These are phyloP conservation scores for Phialophora tarda DNA, from an alignment of 2,329 filamentous ascomycete genomes.

Conservation along the genomic window DNA sequence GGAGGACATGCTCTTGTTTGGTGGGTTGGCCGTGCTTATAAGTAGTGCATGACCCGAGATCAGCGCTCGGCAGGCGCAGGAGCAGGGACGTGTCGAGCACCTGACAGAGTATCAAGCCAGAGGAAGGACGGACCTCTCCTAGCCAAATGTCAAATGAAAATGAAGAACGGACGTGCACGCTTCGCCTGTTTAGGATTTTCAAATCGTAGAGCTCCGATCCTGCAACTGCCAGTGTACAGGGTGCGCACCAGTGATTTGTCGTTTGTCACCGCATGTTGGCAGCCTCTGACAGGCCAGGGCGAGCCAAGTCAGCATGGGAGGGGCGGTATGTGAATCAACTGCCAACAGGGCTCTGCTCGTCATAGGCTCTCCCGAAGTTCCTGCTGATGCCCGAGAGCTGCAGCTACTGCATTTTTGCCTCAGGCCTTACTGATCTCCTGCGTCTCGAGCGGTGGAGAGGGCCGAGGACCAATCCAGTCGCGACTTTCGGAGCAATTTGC, in stretches of 20 bases:
- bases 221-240: background rate
- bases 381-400: slow-evolving; percentile 21
- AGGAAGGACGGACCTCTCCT: slow-evolving; percentile 30
- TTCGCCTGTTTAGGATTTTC: slow-evolving; percentile 13
- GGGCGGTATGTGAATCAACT: slow-evolving; percentile 32
- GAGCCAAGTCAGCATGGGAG: slow-evolving; percentile 22
- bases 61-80: slow-evolving; percentile 8
- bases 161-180: slow-evolving; percentile 14
- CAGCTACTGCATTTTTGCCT: slow-evolving; percentile 7
- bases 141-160: slow-evolving; percentile 26
- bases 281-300: slow-evolving; percentile 31
- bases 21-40: slow-evolving; percentile 20
- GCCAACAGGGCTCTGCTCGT: background rate
- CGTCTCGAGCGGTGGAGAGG: background rate
- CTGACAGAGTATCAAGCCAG: slow-evolving; percentile 20
- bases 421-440: background rate
- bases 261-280: slow-evolving; percentile 35
- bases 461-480: slow-evolving; percentile 13
- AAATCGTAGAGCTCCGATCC: slow-evolving; percentile 1
- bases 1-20: slow-evolving; percentile 2
- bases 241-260: slow-evolving; percentile 9
- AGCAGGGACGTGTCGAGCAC: slow-evolving; percentile 13
- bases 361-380: slow-evolving; percentile 17
- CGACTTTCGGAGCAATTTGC: slow-evolving; percentile 1
- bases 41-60: slow-evolving; percentile 8